Evolutionary conservation across 1,139 yeast genomes (phyloP), one percentile per base, ranked within the genome.

Genomic region (Pichia sp.): DNA sequence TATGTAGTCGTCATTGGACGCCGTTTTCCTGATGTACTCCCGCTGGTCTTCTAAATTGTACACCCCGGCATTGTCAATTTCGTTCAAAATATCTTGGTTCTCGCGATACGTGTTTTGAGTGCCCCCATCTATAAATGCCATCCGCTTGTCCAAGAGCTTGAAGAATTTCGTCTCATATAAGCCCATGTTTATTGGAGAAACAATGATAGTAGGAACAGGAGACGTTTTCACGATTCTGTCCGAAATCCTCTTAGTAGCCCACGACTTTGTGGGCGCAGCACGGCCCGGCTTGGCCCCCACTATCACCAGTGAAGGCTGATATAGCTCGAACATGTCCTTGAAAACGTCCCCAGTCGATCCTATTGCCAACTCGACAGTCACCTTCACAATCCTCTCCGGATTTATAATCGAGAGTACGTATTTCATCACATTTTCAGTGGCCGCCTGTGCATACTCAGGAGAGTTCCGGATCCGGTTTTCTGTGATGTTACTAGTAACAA

Each of bases 191-290:
- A 76, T 73, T 1, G 88, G 84, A 0, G 93, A 91, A 0, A 83
- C 85, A 40, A 85, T 77, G 31, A 85, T 75, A 6, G 84, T 79
- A 0, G 95, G 93, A 16, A 85, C 74, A 1, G 88, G 85, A 62
- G 79, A 84, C 58, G 77, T 75, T 58, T 80, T 81, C 41, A 84
- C 85, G 51, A 86, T 71, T 52, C 85, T 71, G 65, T 86, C 92
- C 34, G 84, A 79, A 49, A 87, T 67, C 59, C 81, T 76, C 16
- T 83, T 79, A 1, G 87, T 80, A 36, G 73, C 73, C 87, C 89
- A 83, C 9, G 85, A 77, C 52, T 79, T 74, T 24, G 83, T 71
- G 12, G 85, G 86, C 3, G 82, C 79, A 1, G 76, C 75, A 45
- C 79, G 71, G 43, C 76, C 76, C 33, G 83, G 83, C 62, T 84